Base-by-base conservation (phyloP, 345 rosid genomes). In the rapeseed (Brassica napus) region DNA sequence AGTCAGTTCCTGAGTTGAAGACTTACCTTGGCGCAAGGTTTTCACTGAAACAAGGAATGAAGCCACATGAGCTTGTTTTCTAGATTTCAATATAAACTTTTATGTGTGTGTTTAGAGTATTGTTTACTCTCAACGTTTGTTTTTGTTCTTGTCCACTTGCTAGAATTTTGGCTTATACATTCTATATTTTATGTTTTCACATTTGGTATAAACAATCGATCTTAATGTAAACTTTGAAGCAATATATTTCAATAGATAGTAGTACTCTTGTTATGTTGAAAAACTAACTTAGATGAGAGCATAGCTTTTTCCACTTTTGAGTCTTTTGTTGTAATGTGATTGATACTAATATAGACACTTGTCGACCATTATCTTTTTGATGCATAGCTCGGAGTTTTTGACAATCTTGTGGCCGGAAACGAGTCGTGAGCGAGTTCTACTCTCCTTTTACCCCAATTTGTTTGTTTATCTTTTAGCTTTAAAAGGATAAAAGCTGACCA, bases 61-160 rank as follows among this genome's bases (percentile, higher is more conserved):
- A 90, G 70, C 95, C 93, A 8, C 92, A 88, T 76, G 95, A 91
- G 82, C 94, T 89, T 66, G 90, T 86, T 7, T 90, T 91, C 85
- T 90, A 90, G 84, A 76, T 26, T 79, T 67, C 47, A n/a, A 2
- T 31, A 5, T 35, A 35, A 35, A 23, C 32, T 35, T 39, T 72
- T 65, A 2, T 44, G 1, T 60, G 24, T 67, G 73, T 24, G 49
- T 67, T 58, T 73, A 42, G 74, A 11, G 52, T 58, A 8, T 73
- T 9, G 58, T 52, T 78, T 54, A 28, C 52, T 4, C 14, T 55
- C 4, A 78, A 31, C 61, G 68, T 67, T 78, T 72, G 73, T 9
- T 64, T 34, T 30, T 28, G 67, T 57, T 59, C 69, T 59, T 28
- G 55, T 31, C 32, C 54, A 55, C 62, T 2, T 18, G n/a, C 6